phyloP scores from a whole-genome alignment of 2,329 filamentous ascomycete genomes.

The Xylaria polymorpha region DNA sequence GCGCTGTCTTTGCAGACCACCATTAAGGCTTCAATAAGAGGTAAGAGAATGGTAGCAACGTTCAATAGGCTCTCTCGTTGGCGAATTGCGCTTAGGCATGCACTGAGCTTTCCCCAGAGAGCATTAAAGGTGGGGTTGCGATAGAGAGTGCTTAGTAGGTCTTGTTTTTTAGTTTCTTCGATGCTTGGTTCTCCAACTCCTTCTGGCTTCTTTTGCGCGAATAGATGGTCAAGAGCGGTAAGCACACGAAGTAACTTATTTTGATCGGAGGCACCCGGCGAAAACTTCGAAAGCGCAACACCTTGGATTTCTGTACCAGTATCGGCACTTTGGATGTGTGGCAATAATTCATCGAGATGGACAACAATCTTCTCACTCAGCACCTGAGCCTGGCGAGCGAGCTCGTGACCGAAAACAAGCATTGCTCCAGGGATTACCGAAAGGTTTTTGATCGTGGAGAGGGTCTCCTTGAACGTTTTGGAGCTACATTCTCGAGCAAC shows the following conservation, averaged over 20 bases:
- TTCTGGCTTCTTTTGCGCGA: constrained; percentile 77
- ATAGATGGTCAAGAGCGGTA: constrained; percentile 94
- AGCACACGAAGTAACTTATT: constrained; percentile 93
- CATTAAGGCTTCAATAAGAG: constrained; percentile 96
- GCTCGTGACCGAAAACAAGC: constrained; percentile 89
- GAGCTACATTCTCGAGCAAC: constrained; percentile 95
- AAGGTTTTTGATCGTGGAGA: constrained; percentile 98
- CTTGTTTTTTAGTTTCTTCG: constrained; percentile 75
- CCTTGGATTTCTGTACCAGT: constrained; percentile 96
- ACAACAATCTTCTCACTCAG: constrained; percentile 86
- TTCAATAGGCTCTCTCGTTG: constrained; percentile 96
- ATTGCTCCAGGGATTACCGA: constrained; percentile 93
- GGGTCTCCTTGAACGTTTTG: constrained; percentile 97
- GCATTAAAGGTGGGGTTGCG: constrained; percentile 90
- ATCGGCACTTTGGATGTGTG: constrained; percentile 86
- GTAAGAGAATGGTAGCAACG: constrained; percentile 93
- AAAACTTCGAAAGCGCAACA: constrained; percentile 93
- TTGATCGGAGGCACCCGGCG: constrained; percentile 93
- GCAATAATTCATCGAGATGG: constrained; percentile 85
- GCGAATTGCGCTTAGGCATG: constrained; percentile 87
- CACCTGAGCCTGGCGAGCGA: constrained; percentile 86
- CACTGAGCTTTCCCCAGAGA: constrained; percentile 92
- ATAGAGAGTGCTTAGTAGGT: constrained; percentile 87
- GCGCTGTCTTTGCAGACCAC: constrained; percentile 99
- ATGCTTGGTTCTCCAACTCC: constrained; percentile 58